Evolutionary conservation across 805 yeast genomes (phyloP).

Genomic region (Yamadazyma nakazawae): DNA sequence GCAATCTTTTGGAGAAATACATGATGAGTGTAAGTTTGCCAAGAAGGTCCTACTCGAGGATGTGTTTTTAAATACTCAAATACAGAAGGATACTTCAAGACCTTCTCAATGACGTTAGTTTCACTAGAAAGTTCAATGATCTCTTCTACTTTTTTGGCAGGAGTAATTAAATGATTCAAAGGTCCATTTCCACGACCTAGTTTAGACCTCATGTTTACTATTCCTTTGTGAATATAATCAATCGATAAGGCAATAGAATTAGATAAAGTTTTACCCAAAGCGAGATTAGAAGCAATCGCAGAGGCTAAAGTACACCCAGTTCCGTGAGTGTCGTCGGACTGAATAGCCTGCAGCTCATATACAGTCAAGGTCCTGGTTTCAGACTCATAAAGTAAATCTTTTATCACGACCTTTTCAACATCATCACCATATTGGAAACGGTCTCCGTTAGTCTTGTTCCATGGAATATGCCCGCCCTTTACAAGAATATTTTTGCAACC

Average conservation of each 20-base stretch:
- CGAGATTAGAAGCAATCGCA: slow-evolving; percentile 72
- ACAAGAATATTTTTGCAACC: slow-evolving; percentile 56
- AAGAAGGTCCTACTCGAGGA: slow-evolving; percentile 49
- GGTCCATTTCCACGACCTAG: slow-evolving; percentile 68
- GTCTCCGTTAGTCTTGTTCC: slow-evolving; percentile 18
- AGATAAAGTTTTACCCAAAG: slow-evolving; percentile 44
- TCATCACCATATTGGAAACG: slow-evolving; percentile 13
- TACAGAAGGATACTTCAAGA: slow-evolving; percentile 16
- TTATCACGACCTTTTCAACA: slow-evolving; percentile 28
- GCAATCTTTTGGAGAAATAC: slow-evolving; percentile 58
- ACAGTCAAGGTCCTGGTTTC: slow-evolving; percentile 31
- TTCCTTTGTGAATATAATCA: slow-evolving; percentile 65
- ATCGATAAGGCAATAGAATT: slow-evolving; percentile 56
- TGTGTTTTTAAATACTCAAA: slow-evolving; percentile 53
- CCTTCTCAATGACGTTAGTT: not conserved
- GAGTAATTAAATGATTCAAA: slow-evolving; percentile 58
- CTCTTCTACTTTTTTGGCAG: slow-evolving; percentile 13
- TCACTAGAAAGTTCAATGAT: slow-evolving; percentile 7
- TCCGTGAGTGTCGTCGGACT: slow-evolving; percentile 69
- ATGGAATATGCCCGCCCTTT: slow-evolving; percentile 79
- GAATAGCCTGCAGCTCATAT: slow-evolving; percentile 44
- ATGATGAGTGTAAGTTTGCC: slow-evolving; percentile 61
- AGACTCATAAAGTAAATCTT: slow-evolving; percentile 54
- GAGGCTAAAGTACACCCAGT: slow-evolving; percentile 89
- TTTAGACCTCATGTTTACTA: slow-evolving; percentile 40